These are phyloP conservation scores for Leishmania martiniquensis DNA, from an alignment of 208 protist genomes.

Conservation along the genomic window DNA sequence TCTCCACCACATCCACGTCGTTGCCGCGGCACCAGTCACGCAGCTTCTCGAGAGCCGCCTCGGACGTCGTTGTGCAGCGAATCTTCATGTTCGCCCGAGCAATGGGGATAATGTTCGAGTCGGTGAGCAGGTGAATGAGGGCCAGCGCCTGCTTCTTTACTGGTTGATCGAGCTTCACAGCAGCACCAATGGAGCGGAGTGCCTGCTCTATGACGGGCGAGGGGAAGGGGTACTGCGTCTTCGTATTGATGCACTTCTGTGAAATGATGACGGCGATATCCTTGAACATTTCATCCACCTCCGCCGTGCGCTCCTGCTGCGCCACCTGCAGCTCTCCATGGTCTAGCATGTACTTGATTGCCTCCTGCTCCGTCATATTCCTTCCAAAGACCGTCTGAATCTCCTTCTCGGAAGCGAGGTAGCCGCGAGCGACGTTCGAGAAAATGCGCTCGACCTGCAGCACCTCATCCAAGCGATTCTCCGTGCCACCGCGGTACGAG, in stretches of 20 bases:
- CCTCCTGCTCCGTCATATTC: conserved; percentile 66
- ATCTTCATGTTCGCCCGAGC: conserved; percentile 95
- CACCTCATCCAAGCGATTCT: conserved; percentile 89
- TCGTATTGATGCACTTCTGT: conserved; percentile 95
- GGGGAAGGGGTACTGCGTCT: conserved; percentile 92
- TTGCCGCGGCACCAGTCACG: conserved; percentile 63
- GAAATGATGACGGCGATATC: conserved; percentile 97
- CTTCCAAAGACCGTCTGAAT: conserved; percentile 71
- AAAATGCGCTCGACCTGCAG: conserved; percentile 93
- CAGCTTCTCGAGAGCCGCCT: conserved; percentile 44
- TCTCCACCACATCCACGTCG: conserved; percentile 47
- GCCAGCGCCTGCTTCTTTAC: conserved; percentile 95
- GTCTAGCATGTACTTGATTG: conserved; percentile 92
- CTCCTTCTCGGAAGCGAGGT: conserved; percentile 83
- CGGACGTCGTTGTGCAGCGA: conserved; percentile 63
- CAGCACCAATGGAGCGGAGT: conserved; percentile 94
- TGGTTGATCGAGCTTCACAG: conserved; percentile 88
- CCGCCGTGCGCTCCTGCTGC: conserved; percentile 94
- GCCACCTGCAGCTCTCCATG: conserved; percentile 98
- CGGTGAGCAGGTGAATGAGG: conserved; percentile 92
- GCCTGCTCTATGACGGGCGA: conserved; percentile 94
- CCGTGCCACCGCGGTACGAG: conserved; percentile 84
- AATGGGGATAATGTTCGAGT: conserved; percentile 91
- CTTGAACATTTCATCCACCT: conserved; percentile 95
- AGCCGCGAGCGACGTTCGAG: conserved; percentile 82